These are phyloP conservation scores for Gastrolobium villosum DNA, from an alignment of 306 rosid genomes.

Conservation along the genomic window DNA sequence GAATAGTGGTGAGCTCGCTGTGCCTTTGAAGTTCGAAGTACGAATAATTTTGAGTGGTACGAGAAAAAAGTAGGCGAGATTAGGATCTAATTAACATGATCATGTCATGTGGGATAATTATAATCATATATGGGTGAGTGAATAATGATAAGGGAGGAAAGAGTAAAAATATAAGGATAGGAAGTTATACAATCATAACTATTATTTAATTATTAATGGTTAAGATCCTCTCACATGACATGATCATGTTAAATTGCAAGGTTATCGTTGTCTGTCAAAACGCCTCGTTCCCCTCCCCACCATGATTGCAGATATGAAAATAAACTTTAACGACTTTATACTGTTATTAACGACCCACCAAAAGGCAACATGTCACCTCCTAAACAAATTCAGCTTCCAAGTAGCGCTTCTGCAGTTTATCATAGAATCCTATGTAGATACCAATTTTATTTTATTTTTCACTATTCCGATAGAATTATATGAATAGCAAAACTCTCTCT, in stretches of 20 bases:
- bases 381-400: slow-evolving; percentile 2
- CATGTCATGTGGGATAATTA: too few species aligned
- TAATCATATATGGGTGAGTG: too few species aligned
- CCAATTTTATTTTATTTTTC: background rate
- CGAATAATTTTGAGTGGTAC: background rate
- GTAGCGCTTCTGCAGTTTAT: background rate
- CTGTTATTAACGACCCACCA: slow-evolving; percentile 21
- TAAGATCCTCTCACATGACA: too few species aligned
- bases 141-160: too few species aligned
- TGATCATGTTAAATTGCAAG: too few species aligned
- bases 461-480: background rate
- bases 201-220: too few species aligned
- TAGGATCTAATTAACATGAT: too few species aligned
- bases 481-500: too few species aligned
- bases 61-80: slow-evolving; percentile 11
- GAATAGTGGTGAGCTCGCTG: background rate
- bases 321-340: slow-evolving; percentile 21
- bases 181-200: too few species aligned
- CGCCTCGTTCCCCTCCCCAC: background rate
- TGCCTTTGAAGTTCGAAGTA: background rate
- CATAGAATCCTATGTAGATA: background rate
- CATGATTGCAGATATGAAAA: slow-evolving; percentile 2
- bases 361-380: slow-evolving; percentile 30
- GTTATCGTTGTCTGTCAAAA: slow-evolving; percentile 33
- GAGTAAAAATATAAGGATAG: too few species aligned